These are phyloP conservation scores for Plectosphaerella cucumerina DNA, from an alignment of 2,329 filamentous ascomycete genomes.

Conservation along the genomic window DNA sequence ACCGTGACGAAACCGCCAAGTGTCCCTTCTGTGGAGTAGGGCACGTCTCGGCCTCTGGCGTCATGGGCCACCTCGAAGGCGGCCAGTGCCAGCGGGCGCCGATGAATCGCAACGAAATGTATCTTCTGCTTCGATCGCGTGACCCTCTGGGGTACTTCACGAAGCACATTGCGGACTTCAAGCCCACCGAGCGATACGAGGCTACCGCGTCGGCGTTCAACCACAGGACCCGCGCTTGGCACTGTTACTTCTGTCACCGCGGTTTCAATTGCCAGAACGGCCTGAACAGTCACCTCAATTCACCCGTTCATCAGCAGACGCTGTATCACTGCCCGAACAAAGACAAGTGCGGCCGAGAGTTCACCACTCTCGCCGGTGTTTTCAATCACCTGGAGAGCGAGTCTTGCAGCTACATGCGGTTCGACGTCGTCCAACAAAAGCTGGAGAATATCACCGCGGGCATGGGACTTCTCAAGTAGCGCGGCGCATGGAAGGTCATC, in stretches of 20 bases:
- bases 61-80: constrained; percentile 52
- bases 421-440: constrained; percentile 26
- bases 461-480: too few relatives aligned
- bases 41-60: constrained; percentile 47
- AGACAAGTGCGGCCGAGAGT: constrained; percentile 26
- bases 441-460: neutral
- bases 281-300: constrained; percentile 52
- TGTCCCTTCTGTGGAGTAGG: constrained; percentile 52
- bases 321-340: constrained; percentile 36
- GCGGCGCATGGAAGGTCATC: too few relatives aligned
- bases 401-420: constrained; percentile 30
- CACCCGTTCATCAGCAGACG: constrained; percentile 34
- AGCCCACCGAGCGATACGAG: constrained; percentile 25
- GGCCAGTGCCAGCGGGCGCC: constrained; percentile 44
- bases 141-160: constrained; percentile 47
- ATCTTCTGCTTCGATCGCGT: constrained; percentile 34
- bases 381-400: constrained; percentile 43
- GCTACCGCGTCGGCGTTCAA: constrained; percentile 41
- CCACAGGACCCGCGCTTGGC: constrained; percentile 28
- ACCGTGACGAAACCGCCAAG: constrained; percentile 35
- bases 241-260: constrained; percentile 51
- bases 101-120: constrained; percentile 45
- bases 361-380: constrained; percentile 30
- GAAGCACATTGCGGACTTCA: constrained; percentile 45
- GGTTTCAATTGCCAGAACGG: constrained; percentile 27